phyloP scores from a whole-genome alignment of 208 protist species.

The Trypanosomatidae sp. region DNA sequence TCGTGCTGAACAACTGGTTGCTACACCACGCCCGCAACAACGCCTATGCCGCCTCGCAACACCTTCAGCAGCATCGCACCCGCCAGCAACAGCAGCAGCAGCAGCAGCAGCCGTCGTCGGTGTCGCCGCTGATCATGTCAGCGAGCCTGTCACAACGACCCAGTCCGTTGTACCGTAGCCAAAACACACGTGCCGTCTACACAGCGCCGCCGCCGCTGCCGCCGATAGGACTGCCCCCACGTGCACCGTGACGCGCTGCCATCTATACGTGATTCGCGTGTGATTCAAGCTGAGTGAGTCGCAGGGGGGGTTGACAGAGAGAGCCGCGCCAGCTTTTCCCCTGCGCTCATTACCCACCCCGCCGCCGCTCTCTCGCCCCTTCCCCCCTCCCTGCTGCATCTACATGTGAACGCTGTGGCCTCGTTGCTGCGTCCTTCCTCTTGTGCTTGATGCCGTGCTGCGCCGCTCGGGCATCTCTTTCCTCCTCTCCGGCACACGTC shows the following conservation, averaged over 20 bases:
- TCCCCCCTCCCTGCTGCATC: background rate
- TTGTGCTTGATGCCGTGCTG: background rate
- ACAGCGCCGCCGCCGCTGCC: background rate
- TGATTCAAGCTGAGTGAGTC: background rate
- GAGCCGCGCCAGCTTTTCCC: background rate
- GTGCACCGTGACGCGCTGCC: background rate
- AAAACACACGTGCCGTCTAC: background rate
- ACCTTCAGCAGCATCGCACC: conserved; percentile 29
- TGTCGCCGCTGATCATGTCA: background rate
- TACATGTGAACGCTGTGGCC: background rate
- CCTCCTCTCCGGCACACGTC: background rate
- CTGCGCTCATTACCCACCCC: background rate
- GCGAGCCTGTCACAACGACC: conserved; percentile 2
- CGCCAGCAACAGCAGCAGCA: conserved; percentile 22
- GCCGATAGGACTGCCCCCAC: conserved; percentile 3
- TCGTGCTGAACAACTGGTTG: conserved; percentile 74
- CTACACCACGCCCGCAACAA: conserved; percentile 73
- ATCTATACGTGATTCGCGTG: background rate
- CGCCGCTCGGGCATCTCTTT: background rate
- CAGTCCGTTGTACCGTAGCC: conserved; percentile 8
- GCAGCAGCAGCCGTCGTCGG: conserved; percentile 1
- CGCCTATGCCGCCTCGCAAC: conserved; percentile 57
- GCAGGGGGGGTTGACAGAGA: background rate
- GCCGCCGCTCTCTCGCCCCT: background rate
- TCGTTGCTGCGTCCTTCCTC: background rate